Evolutionary conservation across 192 early-diverging fungal species (phyloP).

Genomic region (Entomortierella chlamydospora): DNA sequence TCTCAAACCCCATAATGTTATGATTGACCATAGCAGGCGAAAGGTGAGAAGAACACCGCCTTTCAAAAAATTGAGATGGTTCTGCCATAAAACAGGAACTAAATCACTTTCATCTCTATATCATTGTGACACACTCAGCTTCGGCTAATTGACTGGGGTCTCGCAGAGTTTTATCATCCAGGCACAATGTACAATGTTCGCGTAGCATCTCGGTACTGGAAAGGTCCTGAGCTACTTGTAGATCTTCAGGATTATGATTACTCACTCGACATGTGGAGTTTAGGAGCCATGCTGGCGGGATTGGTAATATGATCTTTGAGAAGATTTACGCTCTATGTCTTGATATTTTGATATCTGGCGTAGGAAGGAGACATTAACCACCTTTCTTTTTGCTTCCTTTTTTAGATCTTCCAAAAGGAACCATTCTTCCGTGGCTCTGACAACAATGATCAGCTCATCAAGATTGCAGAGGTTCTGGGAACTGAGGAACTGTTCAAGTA

Average conservation of each 20-base stretch:
- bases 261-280: constrained; percentile 98
- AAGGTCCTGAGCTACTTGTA: constrained; percentile 97
- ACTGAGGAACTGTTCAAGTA: constrained; percentile 96
- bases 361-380: neutral
- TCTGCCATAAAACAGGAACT: neutral
- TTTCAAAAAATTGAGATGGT: neutral
- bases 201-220: constrained; percentile 99
- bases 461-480: constrained; percentile 96
- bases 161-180: constrained; percentile 99
- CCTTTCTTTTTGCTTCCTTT: neutral
- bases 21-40: constrained; percentile 97
- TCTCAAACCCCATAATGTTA: constrained; percentile 98
- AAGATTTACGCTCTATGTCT: neutral
- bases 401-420: constrained; percentile 95
- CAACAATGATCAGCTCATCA: constrained; percentile 98
- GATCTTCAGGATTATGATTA: constrained; percentile 99
- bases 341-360: too few relatives aligned
- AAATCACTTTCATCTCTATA: neutral
- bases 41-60: constrained; percentile 53
- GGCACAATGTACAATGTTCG: constrained; percentile 97
- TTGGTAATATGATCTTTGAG: constrained; percentile 71
- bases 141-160: constrained; percentile 97
- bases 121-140: constrained; percentile 61
- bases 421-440: constrained; percentile 99
- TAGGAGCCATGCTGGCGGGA: constrained; percentile 98